Base-by-base conservation (phyloP, 2,329 filamentous ascomycete genomes). In the Chaetothyriales sp. region DNA sequence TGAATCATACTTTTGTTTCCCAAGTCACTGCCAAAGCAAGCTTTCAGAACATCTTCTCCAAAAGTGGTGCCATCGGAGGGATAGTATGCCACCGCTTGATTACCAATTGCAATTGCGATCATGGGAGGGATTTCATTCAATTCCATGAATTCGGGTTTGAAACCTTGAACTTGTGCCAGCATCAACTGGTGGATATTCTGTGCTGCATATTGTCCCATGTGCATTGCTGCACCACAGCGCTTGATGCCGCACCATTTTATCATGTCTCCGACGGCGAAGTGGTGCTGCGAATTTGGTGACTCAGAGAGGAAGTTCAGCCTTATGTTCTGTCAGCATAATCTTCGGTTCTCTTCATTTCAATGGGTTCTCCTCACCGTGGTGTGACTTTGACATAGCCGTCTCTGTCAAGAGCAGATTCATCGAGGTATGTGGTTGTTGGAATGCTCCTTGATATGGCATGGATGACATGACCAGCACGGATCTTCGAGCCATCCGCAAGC, bases 161-260 rank as follows among this genome's bases (percentile, higher is more conserved):
- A 63, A 40, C 64, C 61, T 18, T 60, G 64, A 20, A 62, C 66
- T 18, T 55, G 37, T 18, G 69, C 62, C 45, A 78, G 64, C 63
- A 85, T 79, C 20, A 73, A 69, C 66, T 83, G 77, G 67, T 85
- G 77, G 50, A 85, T 76, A 63, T 89, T 89, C 50, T 75, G 67
- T 5, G 80, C 84, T 2, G 77, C 77, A 55, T 76, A 73, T 61
- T 81, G 77, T 40, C 85, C 86, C 72, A 82, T 81, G 62, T 85
- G 78, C 76, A 89, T 86, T 33, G 86, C 86, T 15, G 74, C 78
- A 20, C 86, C 85, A 60, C 82, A 86, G 45, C 86, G 82, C 71
- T 88, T 89, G 69, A 90, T 88, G 44, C 85, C 85, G 0, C 82
- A 77, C 85, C 86, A 89, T 47, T 72, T 70, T 29, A 76, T 77